These are phyloP conservation scores for Acer saccharum DNA, from an alignment of 345 rosid species.

Conservation along the genomic window DNA sequence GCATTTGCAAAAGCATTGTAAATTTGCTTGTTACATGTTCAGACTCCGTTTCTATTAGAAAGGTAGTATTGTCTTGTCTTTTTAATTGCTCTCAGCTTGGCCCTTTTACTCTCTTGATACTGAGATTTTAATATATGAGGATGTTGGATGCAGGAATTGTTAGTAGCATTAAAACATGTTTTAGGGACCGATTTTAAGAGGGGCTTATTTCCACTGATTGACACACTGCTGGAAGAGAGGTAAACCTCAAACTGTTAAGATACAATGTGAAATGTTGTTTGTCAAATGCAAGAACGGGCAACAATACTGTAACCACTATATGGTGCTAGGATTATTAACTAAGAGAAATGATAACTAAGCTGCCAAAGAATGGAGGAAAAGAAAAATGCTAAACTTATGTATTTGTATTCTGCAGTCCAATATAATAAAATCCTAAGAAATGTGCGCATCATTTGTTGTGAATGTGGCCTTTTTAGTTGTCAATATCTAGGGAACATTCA, in stretches of 20 bases:
- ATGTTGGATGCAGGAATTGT: slow-evolving; percentile 74
- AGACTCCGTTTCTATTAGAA: slow-evolving; percentile 92
- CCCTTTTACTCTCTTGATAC: slow-evolving; percentile 6
- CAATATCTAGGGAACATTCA: too few species aligned
- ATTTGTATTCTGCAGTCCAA: too few species aligned
- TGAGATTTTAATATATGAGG: slow-evolving; percentile 19
- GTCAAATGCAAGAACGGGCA: not conserved
- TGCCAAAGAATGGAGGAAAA: not conserved
- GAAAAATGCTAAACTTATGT: not conserved
- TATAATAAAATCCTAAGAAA: too few species aligned
- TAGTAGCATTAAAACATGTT: slow-evolving; percentile 95
- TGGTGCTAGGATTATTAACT: not conserved
- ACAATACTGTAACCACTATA: not conserved
- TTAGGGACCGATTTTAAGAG: slow-evolving; percentile 97
- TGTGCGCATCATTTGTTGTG: too few species aligned
- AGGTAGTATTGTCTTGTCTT: slow-evolving; percentile 44
- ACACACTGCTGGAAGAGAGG: slow-evolving; percentile 96
- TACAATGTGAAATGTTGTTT: not conserved
- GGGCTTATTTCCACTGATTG: slow-evolving; percentile 97
- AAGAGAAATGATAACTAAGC: not conserved
- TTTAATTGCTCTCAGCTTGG: slow-evolving; percentile 9
- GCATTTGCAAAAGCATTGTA: slow-evolving; percentile 96
- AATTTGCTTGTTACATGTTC: slow-evolving; percentile 98
- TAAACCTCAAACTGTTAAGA: slow-evolving; percentile 22
- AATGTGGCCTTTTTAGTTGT: too few species aligned